A percentile compares a stretch with the other conserved stretches of the same genome.
Evolutionary conservation across 1,284 basidiomycete genomes (phyloP).

Genomic region (Melampsora abietis-canadensis): DNA sequence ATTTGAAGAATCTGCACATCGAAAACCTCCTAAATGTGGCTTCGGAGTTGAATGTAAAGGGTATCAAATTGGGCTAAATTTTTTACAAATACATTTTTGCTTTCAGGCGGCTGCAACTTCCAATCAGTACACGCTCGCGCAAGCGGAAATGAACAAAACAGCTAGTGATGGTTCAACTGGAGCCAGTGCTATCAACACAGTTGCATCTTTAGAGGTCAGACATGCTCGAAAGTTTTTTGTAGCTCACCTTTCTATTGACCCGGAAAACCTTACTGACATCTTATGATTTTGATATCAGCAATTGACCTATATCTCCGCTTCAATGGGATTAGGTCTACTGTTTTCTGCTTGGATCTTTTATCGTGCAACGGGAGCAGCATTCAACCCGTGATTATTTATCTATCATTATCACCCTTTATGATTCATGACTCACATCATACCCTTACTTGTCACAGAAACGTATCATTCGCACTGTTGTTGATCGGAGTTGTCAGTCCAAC

Average conservation of each 20-base stretch:
- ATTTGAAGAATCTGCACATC: not conserved
- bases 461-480: slow-evolving; percentile 64
- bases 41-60: too few relatives aligned
- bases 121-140: not conserved
- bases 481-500: slow-evolving; percentile 63
- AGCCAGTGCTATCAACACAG: slow-evolving; percentile 34
- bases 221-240: not conserved
- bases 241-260: not conserved
- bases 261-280: not conserved
- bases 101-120: slow-evolving; percentile 32
- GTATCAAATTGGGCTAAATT: too few relatives aligned
- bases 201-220: slow-evolving; percentile 23
- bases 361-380: slow-evolving; percentile 64
- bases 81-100: too few relatives aligned
- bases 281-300: slow-evolving; percentile 25
- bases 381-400: slow-evolving; percentile 49
- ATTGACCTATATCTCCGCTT: slow-evolving; percentile 62
- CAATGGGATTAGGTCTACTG: slow-evolving; percentile 66
- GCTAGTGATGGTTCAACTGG: not conserved
- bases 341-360: slow-evolving; percentile 72
- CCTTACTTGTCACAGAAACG: slow-evolving; percentile 65
- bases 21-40: too few relatives aligned
- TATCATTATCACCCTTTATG: not conserved
- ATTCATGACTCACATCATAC: slow-evolving; percentile 42
- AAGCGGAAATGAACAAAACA: not conserved